These are phyloP conservation scores for Auricularia heimuer DNA, from an alignment of 768 basidiomycete species.

Conservation along the genomic window DNA sequence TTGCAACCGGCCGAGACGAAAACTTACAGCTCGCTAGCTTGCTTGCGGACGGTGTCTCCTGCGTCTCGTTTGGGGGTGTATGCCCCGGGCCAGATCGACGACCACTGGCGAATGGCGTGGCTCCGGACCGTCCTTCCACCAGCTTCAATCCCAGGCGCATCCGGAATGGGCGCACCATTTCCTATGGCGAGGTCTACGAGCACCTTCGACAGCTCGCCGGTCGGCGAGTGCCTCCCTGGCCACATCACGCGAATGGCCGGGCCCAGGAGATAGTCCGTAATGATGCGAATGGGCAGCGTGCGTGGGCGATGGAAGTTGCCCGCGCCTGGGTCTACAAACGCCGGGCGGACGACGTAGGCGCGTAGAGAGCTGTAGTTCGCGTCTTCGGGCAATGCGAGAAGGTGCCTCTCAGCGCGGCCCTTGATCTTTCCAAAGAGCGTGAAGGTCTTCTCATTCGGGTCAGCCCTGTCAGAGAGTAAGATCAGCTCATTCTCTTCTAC, in stretches of 20 bases:
- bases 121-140: conserved; percentile 19
- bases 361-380: conserved; percentile 8
- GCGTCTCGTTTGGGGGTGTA: too few species aligned
- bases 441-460: conserved; percentile 15
- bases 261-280: neutral
- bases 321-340: conserved; percentile 6
- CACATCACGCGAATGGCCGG: neutral
- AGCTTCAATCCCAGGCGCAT: conserved; percentile 16
- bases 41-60: too few species aligned
- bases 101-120: conserved; percentile 4
- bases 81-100: neutral
- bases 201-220: conserved; percentile 14
- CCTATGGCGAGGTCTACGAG: conserved; percentile 16
- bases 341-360: conserved; percentile 18
- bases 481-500: too few species aligned
- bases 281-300: neutral
- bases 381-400: conserved; percentile 10
- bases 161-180: conserved; percentile 15
- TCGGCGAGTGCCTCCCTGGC: conserved; percentile 8
- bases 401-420: conserved; percentile 17
- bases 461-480: conserved; percentile 11
- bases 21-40: too few species aligned
- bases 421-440: conserved; percentile 18
- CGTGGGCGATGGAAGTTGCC: neutral
- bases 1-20: too few species aligned